A percentile compares a stretch with the other conserved stretches of the same genome.
phyloP scores from a whole-genome alignment of 2,329 filamentous ascomycete genomes.

The Penicillium janthinellum region DNA sequence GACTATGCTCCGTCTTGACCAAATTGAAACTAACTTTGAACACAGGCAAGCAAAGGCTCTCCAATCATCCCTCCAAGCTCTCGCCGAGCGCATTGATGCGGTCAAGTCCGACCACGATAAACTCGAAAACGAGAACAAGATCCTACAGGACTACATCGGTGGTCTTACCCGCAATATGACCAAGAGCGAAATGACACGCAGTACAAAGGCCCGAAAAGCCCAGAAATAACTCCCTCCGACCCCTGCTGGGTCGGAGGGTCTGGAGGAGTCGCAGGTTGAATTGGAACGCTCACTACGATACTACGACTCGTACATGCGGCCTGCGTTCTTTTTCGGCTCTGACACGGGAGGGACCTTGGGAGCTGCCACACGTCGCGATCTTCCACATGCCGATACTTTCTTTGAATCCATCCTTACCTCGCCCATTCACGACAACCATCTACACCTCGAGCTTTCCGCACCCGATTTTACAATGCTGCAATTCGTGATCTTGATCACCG shows the following conservation, averaged over 20 bases:
- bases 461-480: neutral
- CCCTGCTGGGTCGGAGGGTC: neutral
- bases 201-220: slow-evolving; percentile 54
- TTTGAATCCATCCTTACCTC: neutral
- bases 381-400: neutral
- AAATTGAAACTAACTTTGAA: neutral
- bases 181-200: slow-evolving; percentile 58
- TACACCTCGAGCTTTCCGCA: neutral
- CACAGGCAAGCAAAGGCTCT: slow-evolving; percentile 80
- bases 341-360: slow-evolving; percentile 4
- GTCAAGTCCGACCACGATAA: slow-evolving; percentile 95
- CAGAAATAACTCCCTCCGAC: slow-evolving; percentile 35
- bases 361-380: neutral
- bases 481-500: neutral
- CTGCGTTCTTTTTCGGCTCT: neutral
- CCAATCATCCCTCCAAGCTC: slow-evolving; percentile 83
- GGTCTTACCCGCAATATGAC: slow-evolving; percentile 79
- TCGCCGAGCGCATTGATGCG: slow-evolving; percentile 91
- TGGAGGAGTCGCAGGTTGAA: slow-evolving; percentile 13
- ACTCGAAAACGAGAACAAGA: slow-evolving; percentile 94
- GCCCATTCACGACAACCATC: neutral
- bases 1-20: neutral
- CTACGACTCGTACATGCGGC: slow-evolving; percentile 14
- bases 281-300: slow-evolving; percentile 11
- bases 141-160: slow-evolving; percentile 96